Conservation (phyloP, 75 land plant species). For the Larix kaempferi region DNA sequence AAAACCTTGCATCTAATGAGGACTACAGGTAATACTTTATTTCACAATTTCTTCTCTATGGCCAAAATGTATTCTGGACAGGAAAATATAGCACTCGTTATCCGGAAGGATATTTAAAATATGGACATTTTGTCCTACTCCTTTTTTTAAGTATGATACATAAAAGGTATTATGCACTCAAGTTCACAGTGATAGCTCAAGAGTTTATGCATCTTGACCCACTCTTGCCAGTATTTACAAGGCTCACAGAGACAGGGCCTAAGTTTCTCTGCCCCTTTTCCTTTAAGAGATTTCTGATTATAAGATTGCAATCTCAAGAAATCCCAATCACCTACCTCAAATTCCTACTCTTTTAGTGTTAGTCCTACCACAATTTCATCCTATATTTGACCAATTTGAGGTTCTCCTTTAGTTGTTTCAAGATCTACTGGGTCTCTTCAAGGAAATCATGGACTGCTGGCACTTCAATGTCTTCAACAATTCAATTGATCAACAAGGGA, state of each 20-base stretch:
- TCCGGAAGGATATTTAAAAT: not conserved
- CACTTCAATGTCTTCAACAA: not conserved
- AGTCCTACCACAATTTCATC: no score
- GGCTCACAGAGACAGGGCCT: not conserved
- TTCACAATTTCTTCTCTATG: not conserved
- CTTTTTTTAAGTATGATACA: not conserved
- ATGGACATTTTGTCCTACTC: not conserved
- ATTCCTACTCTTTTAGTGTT: not conserved
- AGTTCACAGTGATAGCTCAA: no score
- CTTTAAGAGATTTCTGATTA: not conserved
- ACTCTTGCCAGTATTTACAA: not conserved
- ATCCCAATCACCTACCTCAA: not conserved
- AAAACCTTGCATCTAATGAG: not conserved
- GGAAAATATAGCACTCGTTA: not conserved
- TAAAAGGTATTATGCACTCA: not conserved
- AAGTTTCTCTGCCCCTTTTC: not conserved
- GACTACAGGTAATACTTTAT: not conserved
- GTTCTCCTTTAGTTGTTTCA: not conserved
- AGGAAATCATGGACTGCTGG: not conserved
- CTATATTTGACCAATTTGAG: not conserved
- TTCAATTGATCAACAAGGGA: not conserved
- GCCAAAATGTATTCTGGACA: not conserved
- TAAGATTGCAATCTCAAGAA: not conserved
- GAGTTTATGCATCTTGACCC: not conserved
- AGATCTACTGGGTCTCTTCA: not conserved